Percentiles rank a stretch among this genome's conserved stretches.
Conservation (phyloP, 305 asterid species). For the Coffea humblotiana region DNA sequence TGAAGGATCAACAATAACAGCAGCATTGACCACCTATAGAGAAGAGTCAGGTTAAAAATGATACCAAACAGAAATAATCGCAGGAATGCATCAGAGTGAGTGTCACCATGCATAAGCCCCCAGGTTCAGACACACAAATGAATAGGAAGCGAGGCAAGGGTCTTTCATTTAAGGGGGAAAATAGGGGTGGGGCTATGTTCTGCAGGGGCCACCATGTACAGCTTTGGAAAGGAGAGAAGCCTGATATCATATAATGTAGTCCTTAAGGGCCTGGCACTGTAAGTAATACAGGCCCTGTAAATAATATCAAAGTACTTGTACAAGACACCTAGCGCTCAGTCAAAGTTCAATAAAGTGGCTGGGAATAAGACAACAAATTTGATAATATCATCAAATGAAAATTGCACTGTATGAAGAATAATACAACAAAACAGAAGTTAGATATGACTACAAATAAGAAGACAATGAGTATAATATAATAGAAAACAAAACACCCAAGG, state of each 20-base stretch:
- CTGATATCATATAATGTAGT: not conserved
- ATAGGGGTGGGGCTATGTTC: not conserved
- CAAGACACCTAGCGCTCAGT: not conserved
- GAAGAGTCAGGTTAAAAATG: constrained; percentile 20
- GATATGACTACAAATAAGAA: too few species aligned
- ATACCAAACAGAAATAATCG: not conserved
- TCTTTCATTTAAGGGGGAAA: constrained; percentile 6
- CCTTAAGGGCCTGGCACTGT: not conserved
- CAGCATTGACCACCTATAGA: constrained; percentile 75
- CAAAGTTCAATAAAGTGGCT: not conserved
- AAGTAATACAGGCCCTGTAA: too few species aligned
- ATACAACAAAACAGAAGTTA: not conserved
- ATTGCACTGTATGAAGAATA: too few species aligned
- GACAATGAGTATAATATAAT: too few species aligned
- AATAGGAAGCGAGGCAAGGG: constrained; percentile 4
- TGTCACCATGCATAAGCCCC: not conserved
- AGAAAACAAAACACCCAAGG: not conserved
- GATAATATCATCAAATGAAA: not conserved
- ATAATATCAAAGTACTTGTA: not conserved
- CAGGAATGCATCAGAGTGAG: not conserved
- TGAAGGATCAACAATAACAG: constrained; percentile 88
- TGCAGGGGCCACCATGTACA: not conserved
- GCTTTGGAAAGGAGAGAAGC: not conserved
- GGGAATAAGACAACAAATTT: not conserved
- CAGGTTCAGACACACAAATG: constrained; percentile 3